Percentiles rank a stretch among this genome's conserved stretches.
These are phyloP conservation scores for Lepidium sativum DNA, from an alignment of 345 rosid genomes.

Conservation along the genomic window DNA sequence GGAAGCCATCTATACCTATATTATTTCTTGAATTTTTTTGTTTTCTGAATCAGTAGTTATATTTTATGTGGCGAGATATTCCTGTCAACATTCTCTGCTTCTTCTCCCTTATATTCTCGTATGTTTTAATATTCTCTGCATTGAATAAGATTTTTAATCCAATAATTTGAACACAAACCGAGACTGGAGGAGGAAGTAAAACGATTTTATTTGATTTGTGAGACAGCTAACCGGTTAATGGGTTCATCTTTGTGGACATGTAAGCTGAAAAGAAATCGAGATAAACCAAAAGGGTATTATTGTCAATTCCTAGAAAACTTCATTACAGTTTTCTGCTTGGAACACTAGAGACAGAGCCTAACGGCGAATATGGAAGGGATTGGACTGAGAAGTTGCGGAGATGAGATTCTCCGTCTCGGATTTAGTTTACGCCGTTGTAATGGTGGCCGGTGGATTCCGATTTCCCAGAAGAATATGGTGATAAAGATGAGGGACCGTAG, in stretches of 20 bases:
- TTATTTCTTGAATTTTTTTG: neutral
- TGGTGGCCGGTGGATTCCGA: neutral
- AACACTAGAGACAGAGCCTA: neutral
- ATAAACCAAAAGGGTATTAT: conserved; percentile 2
- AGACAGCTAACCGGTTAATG: neutral
- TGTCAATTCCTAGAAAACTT: neutral
- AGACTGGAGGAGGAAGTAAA: too few species aligned
- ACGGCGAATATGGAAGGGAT: conserved; percentile 23
- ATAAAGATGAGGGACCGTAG: conserved; percentile 55
- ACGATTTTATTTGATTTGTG: neutral
- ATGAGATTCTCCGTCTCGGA: conserved; percentile 1
- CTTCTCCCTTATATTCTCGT: neutral
- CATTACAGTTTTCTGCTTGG: neutral
- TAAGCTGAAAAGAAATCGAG: neutral
- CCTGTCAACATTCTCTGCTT: neutral
- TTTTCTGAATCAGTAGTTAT: neutral
- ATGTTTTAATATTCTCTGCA: neutral
- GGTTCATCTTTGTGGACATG: neutral
- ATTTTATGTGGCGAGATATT: neutral
- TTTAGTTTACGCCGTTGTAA: neutral
- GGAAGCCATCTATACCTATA: neutral
- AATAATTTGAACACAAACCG: neutral
- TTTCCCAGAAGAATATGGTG: conserved; percentile 11
- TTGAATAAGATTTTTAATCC: neutral
- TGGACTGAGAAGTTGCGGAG: conserved; percentile 18